Conservation (phyloP, 2,329 filamentous ascomycete genomes). For the Fusarium armeniacum region DNA sequence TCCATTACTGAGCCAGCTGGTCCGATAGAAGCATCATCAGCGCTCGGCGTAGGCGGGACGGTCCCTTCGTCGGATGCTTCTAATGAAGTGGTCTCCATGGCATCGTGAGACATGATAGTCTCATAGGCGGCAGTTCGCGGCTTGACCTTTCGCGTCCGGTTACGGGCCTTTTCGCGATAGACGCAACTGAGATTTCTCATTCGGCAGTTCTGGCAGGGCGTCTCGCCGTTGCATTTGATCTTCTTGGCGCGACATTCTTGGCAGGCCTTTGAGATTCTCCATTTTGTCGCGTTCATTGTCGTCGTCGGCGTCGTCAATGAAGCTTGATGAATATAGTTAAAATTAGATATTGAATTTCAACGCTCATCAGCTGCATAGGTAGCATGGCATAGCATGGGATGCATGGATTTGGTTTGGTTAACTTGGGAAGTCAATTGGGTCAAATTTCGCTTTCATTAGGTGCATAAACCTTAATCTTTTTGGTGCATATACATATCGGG, state of each 20-base stretch:
- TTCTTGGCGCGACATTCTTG: slow-evolving; percentile 54
- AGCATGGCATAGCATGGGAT: background rate
- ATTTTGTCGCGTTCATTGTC: slow-evolving; percentile 50
- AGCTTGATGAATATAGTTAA: slow-evolving; percentile 8
- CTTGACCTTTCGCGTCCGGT: slow-evolving; percentile 49
- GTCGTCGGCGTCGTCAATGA: slow-evolving; percentile 9
- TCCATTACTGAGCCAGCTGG: slow-evolving; percentile 32
- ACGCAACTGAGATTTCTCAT: slow-evolving; percentile 49
- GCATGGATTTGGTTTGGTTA: slow-evolving; percentile 35
- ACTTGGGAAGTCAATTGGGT: slow-evolving; percentile 1
- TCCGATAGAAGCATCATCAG: slow-evolving; percentile 23
- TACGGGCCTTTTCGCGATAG: slow-evolving; percentile 53
- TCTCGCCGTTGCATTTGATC: slow-evolving; percentile 52
- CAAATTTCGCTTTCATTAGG: slow-evolving; percentile 35
- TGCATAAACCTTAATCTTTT: slow-evolving; percentile 38
- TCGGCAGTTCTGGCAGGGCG: slow-evolving; percentile 51
- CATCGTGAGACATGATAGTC: slow-evolving; percentile 42
- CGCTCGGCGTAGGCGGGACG: slow-evolving; percentile 38
- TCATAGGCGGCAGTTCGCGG: slow-evolving; percentile 45
- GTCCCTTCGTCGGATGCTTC: slow-evolving; percentile 45
- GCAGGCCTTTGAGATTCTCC: slow-evolving; percentile 54
- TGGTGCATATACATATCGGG: slow-evolving; percentile 34
- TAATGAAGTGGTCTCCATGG: slow-evolving; percentile 31
- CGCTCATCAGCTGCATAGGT: slow-evolving; percentile 13
- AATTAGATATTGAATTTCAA: slow-evolving; percentile 25